phyloP scores from a whole-genome alignment of 805 yeast species.

The Nakazawaea ambrosiae region DNA sequence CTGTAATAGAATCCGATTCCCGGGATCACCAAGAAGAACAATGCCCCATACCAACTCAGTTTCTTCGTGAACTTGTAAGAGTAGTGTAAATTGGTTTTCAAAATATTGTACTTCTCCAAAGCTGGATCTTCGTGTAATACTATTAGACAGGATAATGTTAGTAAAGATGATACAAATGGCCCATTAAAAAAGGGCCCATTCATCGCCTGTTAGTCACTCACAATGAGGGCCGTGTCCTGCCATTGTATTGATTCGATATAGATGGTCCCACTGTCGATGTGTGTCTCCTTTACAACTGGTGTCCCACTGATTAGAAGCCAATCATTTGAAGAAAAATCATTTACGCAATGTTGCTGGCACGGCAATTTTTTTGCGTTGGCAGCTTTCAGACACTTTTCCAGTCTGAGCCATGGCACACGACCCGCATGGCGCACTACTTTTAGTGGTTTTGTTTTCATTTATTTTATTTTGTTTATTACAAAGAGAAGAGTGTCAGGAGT shows the following conservation, averaged over 20 bases:
- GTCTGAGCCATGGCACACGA: too few relatives aligned
- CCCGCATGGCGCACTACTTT: too few relatives aligned
- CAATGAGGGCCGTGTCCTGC: conserved; percentile 9
- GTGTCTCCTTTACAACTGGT: too few relatives aligned
- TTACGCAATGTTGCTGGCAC: too few relatives aligned
- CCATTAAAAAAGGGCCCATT: not conserved
- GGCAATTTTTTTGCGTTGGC: too few relatives aligned
- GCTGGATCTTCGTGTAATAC: conserved; percentile 9
- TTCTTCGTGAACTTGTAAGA: conserved; percentile 7
- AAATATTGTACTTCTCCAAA: conserved; percentile 3
- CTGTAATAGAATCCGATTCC: conserved; percentile 4
- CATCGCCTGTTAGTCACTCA: conserved; percentile 1
- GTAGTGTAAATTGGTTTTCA: not conserved
- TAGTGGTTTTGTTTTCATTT: too few relatives aligned
- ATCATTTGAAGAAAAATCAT: too few relatives aligned
- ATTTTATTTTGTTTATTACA: not conserved
- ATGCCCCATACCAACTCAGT: conserved; percentile 5
- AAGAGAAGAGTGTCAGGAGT: not conserved
- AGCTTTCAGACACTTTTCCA: too few relatives aligned
- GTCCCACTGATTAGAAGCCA: too few relatives aligned
- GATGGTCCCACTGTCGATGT: too few relatives aligned
- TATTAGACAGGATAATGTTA: not conserved
- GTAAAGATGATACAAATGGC: not conserved
- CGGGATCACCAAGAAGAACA: conserved; percentile 7
- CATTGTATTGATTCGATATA: conserved; percentile 1